Conservation (phyloP, 805 yeast species). For the Sungouiella thailandica region DNA sequence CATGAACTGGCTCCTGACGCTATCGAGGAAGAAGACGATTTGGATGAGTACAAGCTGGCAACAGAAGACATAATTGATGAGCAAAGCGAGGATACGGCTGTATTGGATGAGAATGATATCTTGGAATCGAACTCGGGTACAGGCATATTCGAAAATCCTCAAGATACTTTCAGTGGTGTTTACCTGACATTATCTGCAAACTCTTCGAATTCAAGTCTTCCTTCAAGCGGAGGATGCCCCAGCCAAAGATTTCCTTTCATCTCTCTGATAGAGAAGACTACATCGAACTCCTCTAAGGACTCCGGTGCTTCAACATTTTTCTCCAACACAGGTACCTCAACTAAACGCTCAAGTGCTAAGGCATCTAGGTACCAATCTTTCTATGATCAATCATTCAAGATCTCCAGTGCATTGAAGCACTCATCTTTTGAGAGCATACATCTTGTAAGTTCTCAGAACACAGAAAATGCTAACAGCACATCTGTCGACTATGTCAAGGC, state of each 20-base stretch:
- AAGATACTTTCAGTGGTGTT: conserved; percentile 16
- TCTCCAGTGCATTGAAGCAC: conserved; percentile 40
- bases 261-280: conserved; percentile 26
- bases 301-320: conserved; percentile 14
- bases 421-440: conserved; percentile 28
- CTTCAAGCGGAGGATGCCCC: conserved; percentile 7
- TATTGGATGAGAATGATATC: conserved; percentile 6
- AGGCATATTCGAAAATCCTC: conserved; percentile 20
- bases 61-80: background rate
- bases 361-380: conserved; percentile 45
- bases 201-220: conserved; percentile 30
- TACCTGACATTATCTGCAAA: conserved; percentile 28
- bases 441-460: conserved; percentile 12
- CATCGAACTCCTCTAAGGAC: conserved; percentile 30
- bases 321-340: conserved; percentile 12
- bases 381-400: conserved; percentile 40
- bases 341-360: conserved; percentile 36
- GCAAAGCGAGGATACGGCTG: background rate
- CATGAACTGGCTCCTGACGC: conserved; percentile 20
- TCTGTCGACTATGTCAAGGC: no score
- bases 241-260: conserved; percentile 3
- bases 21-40: conserved; percentile 19
- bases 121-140: no score
- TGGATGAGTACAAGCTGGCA: conserved; percentile 11
- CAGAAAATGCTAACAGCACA: background rate